Evolutionary conservation across 768 basidiomycete species (phyloP).

Genomic region (Obba rivulosa): DNA sequence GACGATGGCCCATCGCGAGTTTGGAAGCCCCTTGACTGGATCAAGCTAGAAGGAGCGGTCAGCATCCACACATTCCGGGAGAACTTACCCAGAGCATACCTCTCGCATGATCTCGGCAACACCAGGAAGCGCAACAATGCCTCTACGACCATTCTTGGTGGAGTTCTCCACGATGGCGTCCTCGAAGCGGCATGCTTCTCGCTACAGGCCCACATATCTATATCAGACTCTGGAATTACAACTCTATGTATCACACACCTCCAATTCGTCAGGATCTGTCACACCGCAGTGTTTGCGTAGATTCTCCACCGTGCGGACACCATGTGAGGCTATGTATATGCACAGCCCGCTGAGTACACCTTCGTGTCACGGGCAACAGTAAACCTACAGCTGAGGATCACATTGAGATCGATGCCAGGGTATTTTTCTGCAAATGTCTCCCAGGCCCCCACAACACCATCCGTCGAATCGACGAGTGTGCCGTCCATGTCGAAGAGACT

Average conservation of each 20-base stretch:
- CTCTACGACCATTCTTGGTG: slow-evolving; percentile 43
- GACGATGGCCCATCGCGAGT: slow-evolving; percentile 81
- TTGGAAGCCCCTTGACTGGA: slow-evolving; percentile 31
- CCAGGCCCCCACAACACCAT: slow-evolving; percentile 83
- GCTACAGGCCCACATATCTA: slow-evolving; percentile 29
- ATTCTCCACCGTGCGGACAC: slow-evolving; percentile 81
- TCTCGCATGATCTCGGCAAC: slow-evolving; percentile 53
- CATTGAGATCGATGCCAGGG: slow-evolving; percentile 51
- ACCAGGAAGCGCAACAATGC: slow-evolving; percentile 73
- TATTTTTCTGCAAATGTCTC: slow-evolving; percentile 67
- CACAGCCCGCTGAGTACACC: neutral
- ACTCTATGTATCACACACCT: slow-evolving; percentile 44
- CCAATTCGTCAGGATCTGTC: slow-evolving; percentile 58
- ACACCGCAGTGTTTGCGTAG: slow-evolving; percentile 67
- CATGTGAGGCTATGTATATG: slow-evolving; percentile 59
- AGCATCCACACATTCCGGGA: neutral
- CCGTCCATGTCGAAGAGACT: slow-evolving; percentile 85
- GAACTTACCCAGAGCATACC: slow-evolving; percentile 29
- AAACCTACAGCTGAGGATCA: slow-evolving; percentile 61
- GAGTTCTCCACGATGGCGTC: slow-evolving; percentile 66
- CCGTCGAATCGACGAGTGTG: slow-evolving; percentile 77
- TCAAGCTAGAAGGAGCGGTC: slow-evolving; percentile 23
- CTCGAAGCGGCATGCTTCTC: slow-evolving; percentile 76
- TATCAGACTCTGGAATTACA: neutral
- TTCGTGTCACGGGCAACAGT: slow-evolving; percentile 2